Evolutionary conservation across 2,329 filamentous ascomycete genomes (phyloP).

Genomic region (Beauveria sp.): DNA sequence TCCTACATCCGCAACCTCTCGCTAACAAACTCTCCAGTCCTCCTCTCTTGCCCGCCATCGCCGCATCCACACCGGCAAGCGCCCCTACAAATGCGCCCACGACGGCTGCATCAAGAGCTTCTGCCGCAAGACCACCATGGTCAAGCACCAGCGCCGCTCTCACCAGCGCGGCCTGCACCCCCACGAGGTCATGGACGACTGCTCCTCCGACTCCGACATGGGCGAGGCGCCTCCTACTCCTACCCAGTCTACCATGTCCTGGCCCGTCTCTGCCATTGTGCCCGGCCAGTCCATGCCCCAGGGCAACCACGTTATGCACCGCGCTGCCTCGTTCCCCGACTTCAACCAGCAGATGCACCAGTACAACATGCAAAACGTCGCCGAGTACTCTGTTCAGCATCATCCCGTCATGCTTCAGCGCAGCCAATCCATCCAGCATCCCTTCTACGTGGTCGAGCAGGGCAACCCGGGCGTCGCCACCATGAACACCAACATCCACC

Average conservation of each 20-base stretch:
- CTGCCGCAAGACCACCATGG: slow-evolving; percentile 65
- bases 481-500: slow-evolving; percentile 48
- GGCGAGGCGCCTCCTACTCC: slow-evolving; percentile 54
- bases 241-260: slow-evolving; percentile 41
- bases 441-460: slow-evolving; percentile 54
- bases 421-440: slow-evolving; percentile 37
- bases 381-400: slow-evolving; percentile 36
- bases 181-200: slow-evolving; percentile 46
- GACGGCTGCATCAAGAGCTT: slow-evolving; percentile 60
- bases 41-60: slow-evolving; percentile 59
- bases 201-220: slow-evolving; percentile 47
- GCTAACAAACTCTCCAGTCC: slow-evolving; percentile 35
- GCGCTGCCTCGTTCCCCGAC: slow-evolving; percentile 47
- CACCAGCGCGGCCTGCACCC: slow-evolving; percentile 52
- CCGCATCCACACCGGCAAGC: slow-evolving; percentile 58
- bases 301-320: slow-evolving; percentile 34
- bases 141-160: slow-evolving; percentile 57
- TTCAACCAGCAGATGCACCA: slow-evolving; percentile 44
- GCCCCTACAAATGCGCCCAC: slow-evolving; percentile 57
- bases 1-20: too few relatives aligned
- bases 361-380: slow-evolving; percentile 30
- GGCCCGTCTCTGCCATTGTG: slow-evolving; percentile 38
- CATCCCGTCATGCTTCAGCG: slow-evolving; percentile 35
- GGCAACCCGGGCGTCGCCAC: slow-evolving; percentile 55
- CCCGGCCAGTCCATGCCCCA: slow-evolving; percentile 30